phyloP scores from a whole-genome alignment of 2,329 filamentous ascomycete genomes.

The Colletotrichum sp. region DNA sequence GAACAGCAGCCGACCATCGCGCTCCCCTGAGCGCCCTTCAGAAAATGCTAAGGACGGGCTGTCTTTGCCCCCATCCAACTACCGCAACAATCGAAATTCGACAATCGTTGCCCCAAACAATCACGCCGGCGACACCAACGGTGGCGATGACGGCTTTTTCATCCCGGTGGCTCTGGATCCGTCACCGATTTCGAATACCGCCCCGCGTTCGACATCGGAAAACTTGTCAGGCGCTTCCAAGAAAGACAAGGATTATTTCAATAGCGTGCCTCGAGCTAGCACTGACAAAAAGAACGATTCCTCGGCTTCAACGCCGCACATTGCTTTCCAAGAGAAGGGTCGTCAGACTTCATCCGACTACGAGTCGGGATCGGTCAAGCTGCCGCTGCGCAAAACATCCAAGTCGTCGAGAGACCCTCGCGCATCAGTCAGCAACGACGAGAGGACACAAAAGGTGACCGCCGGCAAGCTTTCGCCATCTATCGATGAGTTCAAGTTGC shows the following conservation, averaged over 20 bases:
- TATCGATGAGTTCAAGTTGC: conserved; percentile 74
- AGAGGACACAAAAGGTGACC: conserved; percentile 38
- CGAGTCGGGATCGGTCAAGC: conserved; percentile 50
- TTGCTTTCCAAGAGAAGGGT: conserved; percentile 87
- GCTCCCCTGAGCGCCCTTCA: conserved; percentile 58
- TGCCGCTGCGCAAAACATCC: conserved; percentile 52
- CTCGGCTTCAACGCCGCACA: conserved; percentile 76
- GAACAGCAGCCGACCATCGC: conserved; percentile 55
- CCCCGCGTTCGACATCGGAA: conserved; percentile 60
- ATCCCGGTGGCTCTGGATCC: conserved; percentile 79
- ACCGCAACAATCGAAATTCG: conserved; percentile 80
- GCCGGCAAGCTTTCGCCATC: conserved; percentile 43
- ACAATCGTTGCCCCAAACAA: conserved; percentile 57
- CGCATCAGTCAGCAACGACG: conserved; percentile 25
- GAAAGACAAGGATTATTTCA: conserved; percentile 66
- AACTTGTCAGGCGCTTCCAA: conserved; percentile 47
- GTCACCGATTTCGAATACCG: conserved; percentile 61
- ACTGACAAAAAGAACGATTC: conserved; percentile 55
- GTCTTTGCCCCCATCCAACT: conserved; percentile 75
- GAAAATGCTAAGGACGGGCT: conserved; percentile 58
- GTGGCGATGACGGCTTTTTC: conserved; percentile 69
- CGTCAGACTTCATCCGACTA: conserved; percentile 68
- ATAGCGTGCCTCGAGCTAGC: conserved; percentile 43
- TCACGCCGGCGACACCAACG: conserved; percentile 41
- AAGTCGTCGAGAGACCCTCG: conserved; percentile 41